Base-by-base conservation (phyloP, 176 grass and related monocot genomes). In the Musa beccarii region DNA sequence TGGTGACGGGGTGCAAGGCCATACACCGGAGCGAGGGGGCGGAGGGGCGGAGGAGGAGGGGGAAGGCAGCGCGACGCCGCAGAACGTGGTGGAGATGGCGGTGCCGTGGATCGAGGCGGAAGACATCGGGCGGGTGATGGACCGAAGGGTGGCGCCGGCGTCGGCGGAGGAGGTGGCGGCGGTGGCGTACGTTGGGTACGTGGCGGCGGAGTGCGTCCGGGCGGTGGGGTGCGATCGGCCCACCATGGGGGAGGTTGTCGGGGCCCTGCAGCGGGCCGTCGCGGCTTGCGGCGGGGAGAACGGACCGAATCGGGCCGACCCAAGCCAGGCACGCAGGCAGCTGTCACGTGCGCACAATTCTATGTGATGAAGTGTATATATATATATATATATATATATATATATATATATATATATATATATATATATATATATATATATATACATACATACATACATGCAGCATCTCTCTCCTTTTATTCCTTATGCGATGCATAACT, bases 1-100 rank as follows among this genome's bases (percentile, higher is more conserved):
- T 98, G 5, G 74, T 98, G 72, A 98, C 94, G 2, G 94, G 94
- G 2, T 51, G 86, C 17, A 93, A 91, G 77, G 94, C 94, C 15
- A 82, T 98, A 64, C 82, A 93, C 79, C 86, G 85, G 66, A 72
- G 68, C 13, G 11, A 19, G 15, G 83, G 55, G 49, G 75, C 52
- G 49, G 90, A 89, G 28, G 56, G 55, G 83, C 88, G 0, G 66
- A 26, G 66, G 65, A 53, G 71, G 53, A 17, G 72, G 72, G 54
- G 16, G 72, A 55, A 4, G 54, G 72, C 72, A 10, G 53, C 23
- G 8, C 72, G 13, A 56, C 72, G 9, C 96, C 96, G 0, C 54
- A 81, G 62, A 92, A 92, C 75, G 79, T 99, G 22, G 81, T 87
- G 74, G 91, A 94, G 61, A 85, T 89, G 69, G 91, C 92, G 59